A percentile compares a stretch with the other conserved stretches of the same genome.
These are phyloP conservation scores for Neurospora cerealis DNA, from an alignment of 495 filamentous ascomycete genomes.

Conservation along the genomic window DNA sequence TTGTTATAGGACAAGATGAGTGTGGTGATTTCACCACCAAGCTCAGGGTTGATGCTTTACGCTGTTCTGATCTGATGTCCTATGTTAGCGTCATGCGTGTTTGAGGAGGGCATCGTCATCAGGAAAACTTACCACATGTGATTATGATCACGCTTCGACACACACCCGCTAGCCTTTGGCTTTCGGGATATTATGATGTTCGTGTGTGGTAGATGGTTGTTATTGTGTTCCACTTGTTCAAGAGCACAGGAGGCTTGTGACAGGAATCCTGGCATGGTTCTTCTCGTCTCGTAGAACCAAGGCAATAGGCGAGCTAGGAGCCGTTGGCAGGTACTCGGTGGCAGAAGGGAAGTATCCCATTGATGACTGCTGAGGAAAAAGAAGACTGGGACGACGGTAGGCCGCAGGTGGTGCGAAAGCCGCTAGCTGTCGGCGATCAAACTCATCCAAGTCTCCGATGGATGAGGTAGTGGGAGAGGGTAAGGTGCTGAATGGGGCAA, in stretches of 20 bases:
- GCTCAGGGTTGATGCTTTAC: background rate
- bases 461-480: background rate
- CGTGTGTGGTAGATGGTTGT: background rate
- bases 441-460: background rate
- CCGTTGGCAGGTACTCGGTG: conserved; percentile 19
- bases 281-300: background rate
- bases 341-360: conserved; percentile 7
- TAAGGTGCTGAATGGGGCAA: background rate
- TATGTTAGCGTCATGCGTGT: background rate
- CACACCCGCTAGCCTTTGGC: background rate
- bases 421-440: background rate
- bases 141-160: background rate
- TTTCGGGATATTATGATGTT: background rate
- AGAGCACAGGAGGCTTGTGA: background rate
- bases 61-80: background rate
- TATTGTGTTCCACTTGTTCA: background rate
- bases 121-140: background rate
- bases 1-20: background rate
- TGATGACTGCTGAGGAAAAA: background rate
- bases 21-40: background rate
- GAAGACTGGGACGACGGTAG: background rate
- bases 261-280: background rate
- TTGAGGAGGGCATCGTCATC: background rate
- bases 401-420: background rate
- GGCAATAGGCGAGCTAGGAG: conserved; percentile 21